Evolutionary conservation across 1,284 basidiomycete species (phyloP), one percentile per base, ranked within the genome.

Genomic region (Cryptococcus sp.): DNA sequence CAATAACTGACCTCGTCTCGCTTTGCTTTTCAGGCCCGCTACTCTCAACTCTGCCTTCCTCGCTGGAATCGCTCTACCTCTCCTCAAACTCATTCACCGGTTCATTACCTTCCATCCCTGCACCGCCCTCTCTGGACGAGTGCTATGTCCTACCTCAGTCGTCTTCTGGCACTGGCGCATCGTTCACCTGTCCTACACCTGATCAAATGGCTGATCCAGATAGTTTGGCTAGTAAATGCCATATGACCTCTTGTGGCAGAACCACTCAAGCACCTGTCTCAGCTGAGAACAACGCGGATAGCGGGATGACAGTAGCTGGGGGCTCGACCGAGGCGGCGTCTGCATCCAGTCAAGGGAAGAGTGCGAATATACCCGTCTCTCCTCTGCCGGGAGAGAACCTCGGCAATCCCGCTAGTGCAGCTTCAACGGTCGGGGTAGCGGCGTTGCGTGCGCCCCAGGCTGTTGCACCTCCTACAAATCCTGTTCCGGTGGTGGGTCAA

Each of bases 331-430:
- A 17, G 34, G n/a, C 23, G 6, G 19, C 50, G 38, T 20, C 48
- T 7, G 19, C 38, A 17, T 41, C 40, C 40, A 26, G 11, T n/a
- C 13, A 3, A 23, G 34, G 5, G 38, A 45, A 17, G 50, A 53
- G 50, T 53, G 59, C 11, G 29, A 34, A 34, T 34, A 61, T 66
- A 15, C 64, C 61, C 16, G 64, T 63, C 6, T 45, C 45, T 22
- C 64, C 64, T 48, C 44, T 66, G 22, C 64, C 64, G 0, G 64
- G 64, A 5, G 64, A 66, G 41, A 43, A 37, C 13, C 48, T 58
- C 15, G 40, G 40, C 38, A 15, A n/a, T n/a, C 17, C 29, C 47
- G 29, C 45, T 34, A 34, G 29, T 13, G n/a, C 41, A 22, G 7
- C 41, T 15, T 44, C 41, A 44, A 11, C n/a, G n/a, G 8, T 15